Base-by-base conservation (phyloP, 2,329 filamentous ascomycete genomes). In the Polytolypa hystricis region DNA sequence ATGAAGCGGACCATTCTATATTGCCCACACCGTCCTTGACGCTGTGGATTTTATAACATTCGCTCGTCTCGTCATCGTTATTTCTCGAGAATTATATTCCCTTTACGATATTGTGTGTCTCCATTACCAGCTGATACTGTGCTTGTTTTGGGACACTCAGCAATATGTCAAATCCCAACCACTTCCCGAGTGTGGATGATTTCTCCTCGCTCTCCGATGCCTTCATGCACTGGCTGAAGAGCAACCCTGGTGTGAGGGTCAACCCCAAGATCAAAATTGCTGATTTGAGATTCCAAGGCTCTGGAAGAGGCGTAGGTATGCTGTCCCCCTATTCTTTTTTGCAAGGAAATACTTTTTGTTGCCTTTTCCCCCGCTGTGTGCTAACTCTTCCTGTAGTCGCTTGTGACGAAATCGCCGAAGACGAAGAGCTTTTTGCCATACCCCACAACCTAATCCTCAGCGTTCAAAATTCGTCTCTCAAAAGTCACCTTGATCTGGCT, bases 401-500 rank as follows among this genome's bases (percentile, higher is more conserved):
- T 17, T 70, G 63, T 15, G 56, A 70, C 40, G 74, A 84, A 43
- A 84, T 94, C 37, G 62, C 68, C 12, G 71, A 81, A 47, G 82
- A 86, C 42, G 83, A 84, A 39, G 73, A 80, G 32, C 71, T 93
- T 29, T 93, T 93, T 65, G 79, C 75, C 31, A 82, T 93, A 42
- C 84, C 85, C 2, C 76, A 82, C 42, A 61, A 66, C 31, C 66
- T 72, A 33, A 78, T 93, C 44, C 74, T 94, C 52, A 82, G 74
- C 47, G 66, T 74, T 15, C 71, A 80, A 52, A 93, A 81, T 27
- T 91, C 84, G 1, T 67, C 71, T 32, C 66, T 93, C 19, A 69
- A 71, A 16, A 62, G 58, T 48, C 67, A 65, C 56, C 67, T 79
- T 15, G 69, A 75, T 0, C 57, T 67, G 30, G 57, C 78, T 40